Evolutionary conservation across 2,329 filamentous ascomycete genomes (phyloP), one percentile per base, ranked within the genome.

Genomic region (Ophiosphaerella herpotricha): DNA sequence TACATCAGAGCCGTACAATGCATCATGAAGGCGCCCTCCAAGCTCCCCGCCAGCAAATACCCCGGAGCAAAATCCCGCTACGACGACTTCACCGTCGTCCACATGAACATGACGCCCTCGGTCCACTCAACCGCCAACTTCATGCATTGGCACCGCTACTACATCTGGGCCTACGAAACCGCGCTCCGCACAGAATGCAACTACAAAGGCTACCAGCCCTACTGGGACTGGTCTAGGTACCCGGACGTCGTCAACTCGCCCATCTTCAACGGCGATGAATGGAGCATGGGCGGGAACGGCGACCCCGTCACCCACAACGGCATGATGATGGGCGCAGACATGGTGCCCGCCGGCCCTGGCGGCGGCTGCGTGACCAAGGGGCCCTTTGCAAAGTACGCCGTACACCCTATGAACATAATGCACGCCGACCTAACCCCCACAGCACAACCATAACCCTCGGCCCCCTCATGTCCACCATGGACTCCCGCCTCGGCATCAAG

Each of bases 321-420:
- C 11, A 32, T 48, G 24, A 42, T 33, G 1, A 12, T 66, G 14
- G 53, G 64, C n/a, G 59, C 46, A 40, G 40, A 2, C 61, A 4
- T 7, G 7, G 8, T 79, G 16, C 79, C 77, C 1, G 75, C 76
- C 2, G 82, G 80, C 12, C 74, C 76, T 0, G 82, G 82, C 9
- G 82, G 82, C n/a, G 82, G 82, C 3, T 85, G 82, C 63, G 74
- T 85, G 4, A 72, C 66, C 13, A 74, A 69, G 1, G 81, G 81
- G 0, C 80, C 80, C 0, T 82, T 83, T 63, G 75, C 71, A 53
- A 74, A 82, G 62, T 64, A 53, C 4, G 57, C 50, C n/a, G 26
- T 7, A 16, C 16, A 16, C 23, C n/a, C 24, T 11, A 31, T 9
- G 7, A 14, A 29, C 12, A 14, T 32, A n/a, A n/a, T 2, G 18